phyloP scores from a whole-genome alignment of 805 yeast genomes.

The Yueomyces sinensis region DNA sequence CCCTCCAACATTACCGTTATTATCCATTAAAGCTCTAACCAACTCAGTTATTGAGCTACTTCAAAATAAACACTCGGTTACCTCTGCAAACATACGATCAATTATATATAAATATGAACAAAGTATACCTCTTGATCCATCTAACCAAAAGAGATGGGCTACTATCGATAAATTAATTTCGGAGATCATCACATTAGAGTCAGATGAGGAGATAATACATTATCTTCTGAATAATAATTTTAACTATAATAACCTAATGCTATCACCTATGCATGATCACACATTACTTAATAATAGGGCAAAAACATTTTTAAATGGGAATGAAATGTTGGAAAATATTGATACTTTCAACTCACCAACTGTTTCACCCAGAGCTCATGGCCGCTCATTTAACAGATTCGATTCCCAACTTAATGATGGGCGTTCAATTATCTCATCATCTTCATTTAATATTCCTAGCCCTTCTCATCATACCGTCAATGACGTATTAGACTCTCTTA shows the following conservation, averaged over 20 bases:
- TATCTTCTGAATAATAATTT: no score
- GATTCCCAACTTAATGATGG: not conserved
- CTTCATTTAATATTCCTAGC: not conserved
- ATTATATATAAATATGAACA: not conserved
- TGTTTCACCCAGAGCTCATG: not conserved
- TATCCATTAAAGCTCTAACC: not conserved
- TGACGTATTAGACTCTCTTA: not conserved
- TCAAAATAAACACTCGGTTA: not conserved
- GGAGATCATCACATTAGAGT: not conserved
- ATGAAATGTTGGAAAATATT: not conserved
- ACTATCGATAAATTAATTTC: no score
- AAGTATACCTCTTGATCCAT: not conserved
- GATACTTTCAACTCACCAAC: not conserved
- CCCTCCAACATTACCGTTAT: not conserved
- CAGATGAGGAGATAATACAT: not conserved
- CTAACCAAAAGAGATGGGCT: not conserved
- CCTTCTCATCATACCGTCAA: not conserved
- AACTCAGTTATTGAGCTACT: not conserved
- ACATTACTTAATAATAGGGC: not conserved
- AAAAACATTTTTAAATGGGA: not conserved
- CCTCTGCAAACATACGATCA: not conserved
- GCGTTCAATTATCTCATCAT: not conserved
- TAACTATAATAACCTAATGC: not conserved
- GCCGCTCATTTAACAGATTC: not conserved
- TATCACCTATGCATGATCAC: not conserved